These are phyloP conservation scores for Bolboschoenus planiculmis DNA, from an alignment of 176 grass and related monocot genomes.

Conservation along the genomic window DNA sequence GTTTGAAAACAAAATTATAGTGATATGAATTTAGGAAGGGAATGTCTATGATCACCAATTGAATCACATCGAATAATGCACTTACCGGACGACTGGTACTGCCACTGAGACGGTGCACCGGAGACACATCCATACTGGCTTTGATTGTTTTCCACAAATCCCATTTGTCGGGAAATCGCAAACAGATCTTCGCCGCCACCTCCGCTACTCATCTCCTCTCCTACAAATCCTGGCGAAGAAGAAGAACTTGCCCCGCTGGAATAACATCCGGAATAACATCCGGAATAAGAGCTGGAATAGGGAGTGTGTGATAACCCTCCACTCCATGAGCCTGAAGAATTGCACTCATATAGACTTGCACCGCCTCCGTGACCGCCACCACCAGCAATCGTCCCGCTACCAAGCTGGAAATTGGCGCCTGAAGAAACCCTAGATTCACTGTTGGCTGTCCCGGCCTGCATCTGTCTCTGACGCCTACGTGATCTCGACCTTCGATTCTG, in stretches of 20 bases:
- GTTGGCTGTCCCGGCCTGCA: conserved; percentile 46
- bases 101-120: conserved; percentile 12
- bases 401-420: background rate
- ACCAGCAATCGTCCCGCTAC: background rate
- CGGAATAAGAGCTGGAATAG: conserved; percentile 12
- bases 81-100: conserved; percentile 35
- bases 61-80: background rate
- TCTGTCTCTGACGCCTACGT: conserved; percentile 83
- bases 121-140: conserved; percentile 13
- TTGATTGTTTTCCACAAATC: conserved; percentile 34
- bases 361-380: background rate
- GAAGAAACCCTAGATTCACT: conserved; percentile 16
- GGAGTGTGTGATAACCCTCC: conserved; percentile 7
- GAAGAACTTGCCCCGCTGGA: conserved; percentile 18
- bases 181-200: conserved; percentile 71
- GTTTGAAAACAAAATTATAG: background rate
- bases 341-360: conserved; percentile 15
- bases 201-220: conserved; percentile 18
- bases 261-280: conserved; percentile 10
- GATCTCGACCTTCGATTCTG: conserved; percentile 88
- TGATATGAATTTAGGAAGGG: background rate
- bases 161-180: conserved; percentile 87
- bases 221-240: conserved; percentile 16
- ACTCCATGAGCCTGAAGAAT: conserved; percentile 5
- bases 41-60: background rate